phyloP scores from a whole-genome alignment of 345 rosid species.

The Citrus reticulata region DNA sequence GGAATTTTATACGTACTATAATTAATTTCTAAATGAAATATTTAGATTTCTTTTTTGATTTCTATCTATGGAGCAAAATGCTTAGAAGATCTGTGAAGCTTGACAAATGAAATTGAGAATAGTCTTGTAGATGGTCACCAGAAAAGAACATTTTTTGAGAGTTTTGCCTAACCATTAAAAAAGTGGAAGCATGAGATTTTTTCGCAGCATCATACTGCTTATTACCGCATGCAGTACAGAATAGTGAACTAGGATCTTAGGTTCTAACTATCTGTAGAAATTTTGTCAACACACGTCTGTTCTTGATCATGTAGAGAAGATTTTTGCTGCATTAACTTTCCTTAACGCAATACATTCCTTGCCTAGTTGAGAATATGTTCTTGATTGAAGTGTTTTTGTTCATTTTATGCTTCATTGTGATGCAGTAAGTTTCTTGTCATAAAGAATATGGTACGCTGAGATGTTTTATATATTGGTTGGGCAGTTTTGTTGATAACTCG shows the following conservation, averaged over 20 bases:
- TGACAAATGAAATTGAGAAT: too few species aligned
- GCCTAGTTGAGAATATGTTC: background rate
- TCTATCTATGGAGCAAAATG: background rate
- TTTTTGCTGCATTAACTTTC: background rate
- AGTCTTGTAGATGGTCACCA: background rate
- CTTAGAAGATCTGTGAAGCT: background rate
- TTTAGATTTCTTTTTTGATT: background rate
- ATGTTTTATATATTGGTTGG: conserved; percentile 15
- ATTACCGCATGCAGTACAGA: background rate
- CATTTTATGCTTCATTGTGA: background rate
- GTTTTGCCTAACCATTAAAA: background rate
- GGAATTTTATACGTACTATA: background rate
- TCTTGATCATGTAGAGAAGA: background rate
- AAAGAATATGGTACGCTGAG: background rate
- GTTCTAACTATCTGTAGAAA: background rate
- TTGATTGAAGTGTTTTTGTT: background rate
- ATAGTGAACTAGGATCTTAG: background rate
- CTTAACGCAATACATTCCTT: background rate
- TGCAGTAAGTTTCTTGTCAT: background rate
- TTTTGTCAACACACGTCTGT: background rate
- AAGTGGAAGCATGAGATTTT: background rate
- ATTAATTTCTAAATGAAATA: background rate
- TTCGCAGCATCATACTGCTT: background rate
- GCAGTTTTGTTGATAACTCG: conserved; percentile 82
- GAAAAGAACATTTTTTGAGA: background rate